A percentile compares a stretch with the other conserved stretches of the same genome.
These are phyloP conservation scores for Globisporangium radiosum DNA, from an alignment of 352 stramenopile species.

Conservation along the genomic window DNA sequence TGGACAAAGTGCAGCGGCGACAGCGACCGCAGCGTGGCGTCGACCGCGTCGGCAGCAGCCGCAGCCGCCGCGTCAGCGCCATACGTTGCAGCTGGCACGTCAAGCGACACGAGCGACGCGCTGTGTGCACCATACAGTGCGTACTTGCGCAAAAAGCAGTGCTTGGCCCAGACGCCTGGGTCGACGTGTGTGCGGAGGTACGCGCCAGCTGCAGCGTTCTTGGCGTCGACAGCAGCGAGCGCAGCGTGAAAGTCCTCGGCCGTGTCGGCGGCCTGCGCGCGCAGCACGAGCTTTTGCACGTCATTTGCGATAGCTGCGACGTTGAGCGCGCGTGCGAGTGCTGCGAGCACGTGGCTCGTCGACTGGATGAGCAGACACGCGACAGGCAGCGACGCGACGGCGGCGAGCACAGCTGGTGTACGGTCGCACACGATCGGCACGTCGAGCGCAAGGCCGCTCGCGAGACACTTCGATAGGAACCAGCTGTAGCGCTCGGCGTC, in stretches of 20 bases:
- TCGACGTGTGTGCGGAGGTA: conserved; percentile 21
- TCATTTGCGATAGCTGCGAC: conserved; percentile 9
- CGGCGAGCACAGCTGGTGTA: conserved; percentile 15
- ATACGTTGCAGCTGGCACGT: too few species aligned
- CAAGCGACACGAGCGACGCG: conserved; percentile 13
- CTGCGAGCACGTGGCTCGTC: conserved; percentile 24
- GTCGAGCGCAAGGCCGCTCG: conserved; percentile 25
- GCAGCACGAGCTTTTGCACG: conserved; percentile 20
- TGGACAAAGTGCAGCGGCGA: conserved; percentile 35
- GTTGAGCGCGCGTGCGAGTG: conserved; percentile 20
- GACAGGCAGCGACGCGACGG: conserved; percentile 23
- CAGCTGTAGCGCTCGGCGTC: conserved; percentile 26
- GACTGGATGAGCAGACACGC: conserved; percentile 35
- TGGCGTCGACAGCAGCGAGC: conserved; percentile 16
- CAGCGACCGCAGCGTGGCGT: neutral
- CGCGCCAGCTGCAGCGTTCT: conserved; percentile 12
- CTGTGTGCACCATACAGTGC: conserved; percentile 35
- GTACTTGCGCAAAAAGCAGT: conserved; percentile 33
- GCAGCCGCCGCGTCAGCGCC: conserved; percentile 5
- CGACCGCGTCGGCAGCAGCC: conserved; percentile 1
- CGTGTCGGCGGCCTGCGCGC: conserved; percentile 26
- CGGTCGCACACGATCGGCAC: conserved; percentile 40
- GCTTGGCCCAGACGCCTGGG: conserved; percentile 27
- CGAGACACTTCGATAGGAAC: conserved; percentile 39
- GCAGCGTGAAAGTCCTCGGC: conserved; percentile 26